A percentile compares a stretch with the other conserved stretches of the same genome.
Conservation (phyloP, 805 yeast species). For the Vanderwaltozyma yarrowii region DNA sequence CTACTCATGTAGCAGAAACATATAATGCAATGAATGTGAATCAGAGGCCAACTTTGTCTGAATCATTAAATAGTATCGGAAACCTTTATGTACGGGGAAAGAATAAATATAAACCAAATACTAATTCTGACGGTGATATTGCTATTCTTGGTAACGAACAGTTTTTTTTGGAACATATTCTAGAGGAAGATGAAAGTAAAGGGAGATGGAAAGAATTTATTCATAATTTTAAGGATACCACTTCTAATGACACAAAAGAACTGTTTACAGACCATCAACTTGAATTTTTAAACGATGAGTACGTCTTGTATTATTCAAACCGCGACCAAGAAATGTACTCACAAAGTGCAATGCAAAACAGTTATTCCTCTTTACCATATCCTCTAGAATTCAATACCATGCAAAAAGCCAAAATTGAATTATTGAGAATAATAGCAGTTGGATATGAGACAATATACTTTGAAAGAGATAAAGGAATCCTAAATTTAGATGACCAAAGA, state of each 20-base stretch:
- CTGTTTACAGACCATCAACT: conserved; percentile 17
- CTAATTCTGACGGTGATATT: no score
- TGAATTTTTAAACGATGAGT: conserved; percentile 28
- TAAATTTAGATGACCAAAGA: conserved; percentile 36
- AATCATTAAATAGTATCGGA: conserved; percentile 52
- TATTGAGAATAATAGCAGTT: conserved; percentile 65
- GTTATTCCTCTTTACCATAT: conserved; percentile 5
- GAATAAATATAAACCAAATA: neutral
- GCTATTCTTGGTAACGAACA: conserved; percentile 26
- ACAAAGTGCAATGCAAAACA: neutral
- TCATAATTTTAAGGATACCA: conserved; percentile 2
- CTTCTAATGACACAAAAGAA: neutral
- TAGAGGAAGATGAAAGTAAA: conserved; percentile 16
- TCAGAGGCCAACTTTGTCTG: conserved; percentile 65
- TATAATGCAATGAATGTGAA: conserved; percentile 75
- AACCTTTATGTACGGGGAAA: no score
- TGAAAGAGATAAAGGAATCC: conserved; percentile 39
- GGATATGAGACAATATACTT: conserved; percentile 81
- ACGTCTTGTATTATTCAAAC: conserved; percentile 18
- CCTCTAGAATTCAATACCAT: conserved; percentile 45
- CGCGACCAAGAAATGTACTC: conserved; percentile 1
- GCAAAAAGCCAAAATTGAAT: conserved; percentile 72
- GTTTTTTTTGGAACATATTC: conserved; percentile 21
- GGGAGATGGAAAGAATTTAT: conserved; percentile 17
- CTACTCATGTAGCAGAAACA: conserved; percentile 78